Conservation (phyloP, 805 yeast species). For the Starmera quercuum region DNA sequence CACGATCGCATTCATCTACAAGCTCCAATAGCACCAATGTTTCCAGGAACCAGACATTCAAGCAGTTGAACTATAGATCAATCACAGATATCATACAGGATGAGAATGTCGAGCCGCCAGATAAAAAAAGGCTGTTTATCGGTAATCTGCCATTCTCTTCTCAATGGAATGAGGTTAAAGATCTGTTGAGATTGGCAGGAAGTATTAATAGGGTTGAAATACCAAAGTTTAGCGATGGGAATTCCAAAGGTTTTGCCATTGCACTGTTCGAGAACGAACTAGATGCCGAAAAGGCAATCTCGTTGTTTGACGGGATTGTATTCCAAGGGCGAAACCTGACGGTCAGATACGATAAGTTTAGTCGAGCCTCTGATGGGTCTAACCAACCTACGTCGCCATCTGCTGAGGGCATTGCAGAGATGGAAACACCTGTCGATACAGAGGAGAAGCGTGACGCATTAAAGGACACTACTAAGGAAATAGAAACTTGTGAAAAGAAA, state of each 20-base stretch:
- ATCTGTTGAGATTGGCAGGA: slow-evolving; percentile 22
- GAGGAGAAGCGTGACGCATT: slow-evolving; percentile 7
- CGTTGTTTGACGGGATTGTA: slow-evolving; percentile 38
- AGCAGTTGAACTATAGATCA: background rate
- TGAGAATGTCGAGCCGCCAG: slow-evolving; percentile 13
- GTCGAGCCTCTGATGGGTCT: slow-evolving; percentile 13
- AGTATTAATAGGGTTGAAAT: slow-evolving; percentile 26
- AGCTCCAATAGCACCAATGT: background rate
- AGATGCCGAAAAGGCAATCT: slow-evolving; percentile 42
- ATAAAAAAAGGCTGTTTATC: slow-evolving; percentile 38
- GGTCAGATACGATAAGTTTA: slow-evolving; percentile 52
- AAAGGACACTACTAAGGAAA: slow-evolving; percentile 2
- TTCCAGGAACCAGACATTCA: background rate
- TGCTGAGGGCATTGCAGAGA: slow-evolving; percentile 4
- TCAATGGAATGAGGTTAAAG: slow-evolving; percentile 31
- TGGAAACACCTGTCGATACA: slow-evolving; percentile 4
- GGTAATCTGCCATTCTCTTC: slow-evolving; percentile 50
- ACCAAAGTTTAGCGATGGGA: slow-evolving; percentile 28
- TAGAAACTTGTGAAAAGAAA: slow-evolving; percentile 12
- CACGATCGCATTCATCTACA: too few relatives aligned
- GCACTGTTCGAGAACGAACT: slow-evolving; percentile 40
- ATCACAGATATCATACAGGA: slow-evolving; percentile 4
- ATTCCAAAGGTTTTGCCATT: slow-evolving; percentile 56
- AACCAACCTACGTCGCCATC: slow-evolving; percentile 7
- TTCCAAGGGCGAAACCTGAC: slow-evolving; percentile 56